phyloP scores from a whole-genome alignment of 352 stramenopile genomes.

The Pythium sp. region DNA sequence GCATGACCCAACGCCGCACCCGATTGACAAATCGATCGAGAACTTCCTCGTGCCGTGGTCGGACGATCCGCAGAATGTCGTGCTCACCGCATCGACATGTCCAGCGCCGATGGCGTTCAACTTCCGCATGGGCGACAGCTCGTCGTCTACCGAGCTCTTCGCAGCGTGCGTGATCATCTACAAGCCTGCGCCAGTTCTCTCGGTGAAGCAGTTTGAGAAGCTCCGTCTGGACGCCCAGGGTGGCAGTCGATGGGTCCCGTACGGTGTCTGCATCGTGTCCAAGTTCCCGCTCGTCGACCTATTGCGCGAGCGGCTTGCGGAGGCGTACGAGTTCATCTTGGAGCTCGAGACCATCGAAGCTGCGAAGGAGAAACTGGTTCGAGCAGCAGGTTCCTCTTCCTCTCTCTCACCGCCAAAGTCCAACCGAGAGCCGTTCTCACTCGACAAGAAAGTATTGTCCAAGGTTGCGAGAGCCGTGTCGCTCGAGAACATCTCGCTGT shows the following conservation, averaged over 20 bases:
- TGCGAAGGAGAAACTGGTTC: constrained; percentile 25
- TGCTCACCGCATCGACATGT: constrained; percentile 41
- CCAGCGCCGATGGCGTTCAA: constrained; percentile 66
- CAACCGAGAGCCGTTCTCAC: constrained; percentile 38
- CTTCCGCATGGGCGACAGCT: constrained; percentile 77
- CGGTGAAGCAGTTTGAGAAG: constrained; percentile 55
- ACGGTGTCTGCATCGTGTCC: constrained; percentile 79
- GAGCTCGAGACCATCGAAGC: constrained; percentile 60
- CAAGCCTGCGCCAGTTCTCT: constrained; percentile 64
- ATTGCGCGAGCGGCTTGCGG: constrained; percentile 71
- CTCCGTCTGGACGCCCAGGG: constrained; percentile 42
- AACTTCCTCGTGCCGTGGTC: constrained; percentile 71
- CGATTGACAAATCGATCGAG: constrained; percentile 67
- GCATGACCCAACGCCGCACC: constrained; percentile 40
- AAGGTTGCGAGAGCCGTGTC: constrained; percentile 72
- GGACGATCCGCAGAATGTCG: constrained; percentile 37
- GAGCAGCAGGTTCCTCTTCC: constrained; percentile 5
- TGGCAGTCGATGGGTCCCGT: constrained; percentile 67
- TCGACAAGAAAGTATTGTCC: constrained; percentile 78
- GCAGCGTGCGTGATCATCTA: constrained; percentile 79
- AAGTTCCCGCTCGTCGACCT: constrained; percentile 80
- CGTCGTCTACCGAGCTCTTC: constrained; percentile 67
- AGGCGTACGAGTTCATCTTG: constrained; percentile 82
- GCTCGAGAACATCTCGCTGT: constrained; percentile 59
- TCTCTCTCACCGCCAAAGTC: constrained; percentile 14